Percentiles rank a stretch among this genome's conserved stretches.
Conservation (phyloP, 225 moss, liverwort and hornwort species). For the Antitrichia curtipendula region DNA sequence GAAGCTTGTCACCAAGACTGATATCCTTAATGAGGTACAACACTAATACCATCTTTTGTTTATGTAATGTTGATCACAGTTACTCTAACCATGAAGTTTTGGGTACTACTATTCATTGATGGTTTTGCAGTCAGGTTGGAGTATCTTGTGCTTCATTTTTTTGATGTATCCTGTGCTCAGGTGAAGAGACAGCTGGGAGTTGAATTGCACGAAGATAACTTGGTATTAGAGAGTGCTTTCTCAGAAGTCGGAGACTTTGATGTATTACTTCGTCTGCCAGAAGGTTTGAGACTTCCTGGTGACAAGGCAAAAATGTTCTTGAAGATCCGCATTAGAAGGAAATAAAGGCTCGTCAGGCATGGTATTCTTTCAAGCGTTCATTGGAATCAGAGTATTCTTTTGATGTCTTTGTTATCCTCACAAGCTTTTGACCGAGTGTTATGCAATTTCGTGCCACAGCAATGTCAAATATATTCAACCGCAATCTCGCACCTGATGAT, state of each 20-base stretch:
- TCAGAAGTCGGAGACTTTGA: conserved; percentile 56
- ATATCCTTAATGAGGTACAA: conserved; percentile 44
- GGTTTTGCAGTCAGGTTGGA: neutral
- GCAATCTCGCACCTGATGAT: neutral
- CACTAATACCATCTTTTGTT: neutral
- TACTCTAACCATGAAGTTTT: neutral
- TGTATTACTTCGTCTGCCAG: conserved; percentile 42
- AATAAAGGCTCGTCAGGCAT: conserved; percentile 15
- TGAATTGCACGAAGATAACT: conserved; percentile 37
- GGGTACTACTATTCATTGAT: neutral
- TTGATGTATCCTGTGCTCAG: conserved; percentile 7
- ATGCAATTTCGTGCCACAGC: neutral
- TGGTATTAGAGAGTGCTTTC: conserved; percentile 35
- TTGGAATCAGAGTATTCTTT: neutral
- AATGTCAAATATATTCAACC: neutral
- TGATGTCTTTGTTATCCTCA: neutral
- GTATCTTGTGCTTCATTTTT: neutral
- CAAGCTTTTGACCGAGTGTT: neutral
- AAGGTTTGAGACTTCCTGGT: conserved; percentile 46
- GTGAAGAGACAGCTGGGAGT: conserved; percentile 52
- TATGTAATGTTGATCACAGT: neutral
- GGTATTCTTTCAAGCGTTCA: neutral
- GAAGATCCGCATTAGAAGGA: conserved; percentile 48
- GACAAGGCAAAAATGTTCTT: conserved; percentile 42
- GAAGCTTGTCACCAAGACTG: conserved; percentile 40